These are phyloP conservation scores for Pyrenochaeta sp. DNA, from an alignment of 2,329 filamentous ascomycete species.

Conservation along the genomic window DNA sequence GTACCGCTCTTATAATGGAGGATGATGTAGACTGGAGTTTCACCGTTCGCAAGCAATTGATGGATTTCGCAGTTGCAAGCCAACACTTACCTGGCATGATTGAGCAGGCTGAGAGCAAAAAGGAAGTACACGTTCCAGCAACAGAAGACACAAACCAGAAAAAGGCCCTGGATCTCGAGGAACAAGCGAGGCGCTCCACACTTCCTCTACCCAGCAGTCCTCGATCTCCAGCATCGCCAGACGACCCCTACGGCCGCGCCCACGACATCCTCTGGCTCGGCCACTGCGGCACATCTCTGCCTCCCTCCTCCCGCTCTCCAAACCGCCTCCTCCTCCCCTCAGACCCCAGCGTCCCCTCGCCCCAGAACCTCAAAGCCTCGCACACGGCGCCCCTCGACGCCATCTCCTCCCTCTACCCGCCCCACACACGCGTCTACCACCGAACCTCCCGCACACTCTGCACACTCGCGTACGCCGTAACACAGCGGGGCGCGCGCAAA, in stretches of 20 bases:
- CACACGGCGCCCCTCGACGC: constrained; percentile 7
- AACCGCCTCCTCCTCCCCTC: constrained; percentile 24
- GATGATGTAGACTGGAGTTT: constrained; percentile 39
- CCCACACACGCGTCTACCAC: constrained; percentile 29
- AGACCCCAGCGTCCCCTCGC: constrained; percentile 27
- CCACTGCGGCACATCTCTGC: constrained; percentile 45
- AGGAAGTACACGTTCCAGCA: constrained; percentile 3
- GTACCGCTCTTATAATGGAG: constrained; percentile 33
- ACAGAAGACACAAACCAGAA: constrained; percentile 5
- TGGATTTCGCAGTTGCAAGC: constrained; percentile 16
- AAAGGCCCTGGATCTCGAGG: constrained; percentile 1
- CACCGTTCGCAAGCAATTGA: constrained; percentile 25
- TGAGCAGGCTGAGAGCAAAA: constrained; percentile 1
- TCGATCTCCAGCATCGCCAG: constrained; percentile 12
- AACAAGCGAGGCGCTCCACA: constrained; percentile 23
- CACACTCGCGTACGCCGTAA: constrained; percentile 35
- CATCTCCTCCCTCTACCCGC: constrained; percentile 22
- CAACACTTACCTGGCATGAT: constrained; percentile 17
- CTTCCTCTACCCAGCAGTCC: constrained; percentile 15
- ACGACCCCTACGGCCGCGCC: constrained; percentile 36
- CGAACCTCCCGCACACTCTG: constrained; percentile 27
- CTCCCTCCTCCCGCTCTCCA: constrained; percentile 15
- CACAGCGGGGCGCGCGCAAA: constrained; percentile 33
- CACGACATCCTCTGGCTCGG: constrained; percentile 53
- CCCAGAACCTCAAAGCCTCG: constrained; percentile 20